These are phyloP conservation scores for Linaria vulgaris DNA, from an alignment of 257 asterid genomes.

Conservation along the genomic window DNA sequence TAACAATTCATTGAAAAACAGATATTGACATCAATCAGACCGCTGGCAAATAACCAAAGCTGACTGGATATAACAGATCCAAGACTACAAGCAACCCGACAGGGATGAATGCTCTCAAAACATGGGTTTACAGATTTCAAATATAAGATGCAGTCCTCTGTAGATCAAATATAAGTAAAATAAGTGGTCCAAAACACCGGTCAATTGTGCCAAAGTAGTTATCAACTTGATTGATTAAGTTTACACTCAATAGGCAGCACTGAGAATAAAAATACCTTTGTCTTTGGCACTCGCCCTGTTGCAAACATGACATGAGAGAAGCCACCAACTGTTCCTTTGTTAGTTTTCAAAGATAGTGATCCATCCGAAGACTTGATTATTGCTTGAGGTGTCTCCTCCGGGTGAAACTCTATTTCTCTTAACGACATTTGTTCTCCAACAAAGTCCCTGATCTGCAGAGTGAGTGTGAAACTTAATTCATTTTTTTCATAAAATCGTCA, in stretches of 20 bases:
- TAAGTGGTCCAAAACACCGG: conserved; percentile 1
- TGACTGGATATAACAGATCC: conserved; percentile 13
- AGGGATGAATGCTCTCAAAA: neutral
- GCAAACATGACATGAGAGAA: conserved; percentile 96
- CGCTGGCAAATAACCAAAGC: conserved; percentile 17
- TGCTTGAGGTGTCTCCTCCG: conserved; percentile 84
- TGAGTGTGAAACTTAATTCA: conserved; percentile 23
- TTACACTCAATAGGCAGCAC: neutral
- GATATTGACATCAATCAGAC: conserved; percentile 14
- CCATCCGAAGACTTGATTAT: conserved; percentile 80
- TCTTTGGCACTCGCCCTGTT: conserved; percentile 85
- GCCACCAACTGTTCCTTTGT: conserved; percentile 79
- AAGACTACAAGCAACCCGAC: conserved; percentile 15
- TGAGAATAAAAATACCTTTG: conserved; percentile 49
- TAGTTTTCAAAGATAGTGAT: conserved; percentile 75
- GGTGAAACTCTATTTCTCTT: conserved; percentile 81
- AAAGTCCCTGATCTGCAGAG: conserved; percentile 82
- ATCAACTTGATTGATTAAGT: neutral
- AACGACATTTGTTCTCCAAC: conserved; percentile 91
- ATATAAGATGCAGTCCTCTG: conserved; percentile 17
- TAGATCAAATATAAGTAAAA: neutral
- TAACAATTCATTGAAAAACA: conserved; percentile 16
- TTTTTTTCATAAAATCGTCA: neutral
- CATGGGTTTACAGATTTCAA: conserved; percentile 6
- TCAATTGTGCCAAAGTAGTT: neutral